Evolutionary conservation across 2,329 filamentous ascomycete genomes (phyloP), one percentile per base, ranked within the genome.

Genomic region (Achaetomium macrosporum): DNA sequence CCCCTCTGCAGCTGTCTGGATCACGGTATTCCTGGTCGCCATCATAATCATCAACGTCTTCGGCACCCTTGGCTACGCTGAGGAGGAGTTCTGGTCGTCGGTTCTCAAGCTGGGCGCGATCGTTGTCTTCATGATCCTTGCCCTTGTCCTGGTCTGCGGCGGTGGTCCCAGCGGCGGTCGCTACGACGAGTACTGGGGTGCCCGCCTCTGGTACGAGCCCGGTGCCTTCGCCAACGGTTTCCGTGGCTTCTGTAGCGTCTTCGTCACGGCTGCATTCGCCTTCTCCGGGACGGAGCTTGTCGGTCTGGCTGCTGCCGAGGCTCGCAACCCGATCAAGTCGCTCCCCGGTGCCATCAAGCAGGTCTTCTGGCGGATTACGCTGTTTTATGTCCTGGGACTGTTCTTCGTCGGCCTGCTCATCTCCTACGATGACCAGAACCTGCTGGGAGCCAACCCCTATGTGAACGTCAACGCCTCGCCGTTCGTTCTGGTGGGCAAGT

Each of bases 321-420:
- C 83, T 0, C 69, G 66, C 4, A 86, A 87, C 63, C 85, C 85
- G 1, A 77, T 81, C 57, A 83, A 87, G 65, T 81, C 84, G 0
- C 76, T 95, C 0, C 89, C 89, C 0, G 84, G 82, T 19, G 88
- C 89, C 2, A 82, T 90, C 63, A 92, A 90, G 73, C 88, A 92
- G 68, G 86, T 77, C 31, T 77, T 76, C 60, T 76, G 74, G 74
- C 73, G 75, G 64, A 75, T 77, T 58, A 73, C 72, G n/a, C 65
- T 76, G 40, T 77, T 77, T 62, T 78, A 77, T 58, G 65, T 77
- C 37, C 58, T 78, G 0, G 74, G 74, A 39, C 70, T 77, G n/a
- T 73, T 73, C 52, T 73, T 76, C 40, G 69, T 77, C 46, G 74
- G 75, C 9, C 65, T 78, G 13, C 67, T 76, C 3, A 66, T 77